Conservation (phyloP, 371 early-diverging fungal species). For the Cokeromyces recurvatus region DNA sequence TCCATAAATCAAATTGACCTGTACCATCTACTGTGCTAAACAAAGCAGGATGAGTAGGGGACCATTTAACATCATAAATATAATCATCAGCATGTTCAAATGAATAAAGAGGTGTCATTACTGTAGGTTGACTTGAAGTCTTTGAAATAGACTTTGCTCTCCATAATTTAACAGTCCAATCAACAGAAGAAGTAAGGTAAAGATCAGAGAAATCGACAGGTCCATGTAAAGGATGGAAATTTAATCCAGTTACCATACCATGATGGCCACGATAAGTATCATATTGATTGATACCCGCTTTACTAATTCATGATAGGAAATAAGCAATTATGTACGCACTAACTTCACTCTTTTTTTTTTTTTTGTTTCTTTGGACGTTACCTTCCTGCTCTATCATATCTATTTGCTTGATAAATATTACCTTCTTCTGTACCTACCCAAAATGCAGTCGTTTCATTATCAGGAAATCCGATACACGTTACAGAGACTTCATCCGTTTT, state of each 20-base stretch:
- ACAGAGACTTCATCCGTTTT: constrained; percentile 92
- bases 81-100: constrained; percentile 94
- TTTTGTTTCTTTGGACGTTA: constrained; percentile 9
- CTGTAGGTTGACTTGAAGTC: constrained; percentile 51
- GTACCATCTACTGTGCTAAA: constrained; percentile 91
- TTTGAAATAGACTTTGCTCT: constrained; percentile 69
- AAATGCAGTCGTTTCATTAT: constrained; percentile 87
- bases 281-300: constrained; percentile 86
- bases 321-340: too few species aligned
- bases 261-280: constrained; percentile 87
- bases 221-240: constrained; percentile 85
- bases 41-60: constrained; percentile 88
- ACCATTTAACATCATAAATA: constrained; percentile 96
- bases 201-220: constrained; percentile 86
- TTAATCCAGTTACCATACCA: constrained; percentile 86
- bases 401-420: constrained; percentile 83
- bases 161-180: constrained; percentile 97
- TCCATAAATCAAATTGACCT: constrained; percentile 88
- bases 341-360: too few species aligned
- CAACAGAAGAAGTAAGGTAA: constrained; percentile 86
- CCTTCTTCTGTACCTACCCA: constrained; percentile 98
- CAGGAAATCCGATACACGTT: constrained; percentile 86
- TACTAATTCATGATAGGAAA: constrained; percentile 44
- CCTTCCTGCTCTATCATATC: constrained; percentile 91
- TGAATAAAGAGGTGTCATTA: constrained; percentile 73